Evolutionary conservation across 192 early-diverging fungal species (phyloP), one percentile per base, ranked within the genome.

Genomic region (Physocladia obscura): DNA sequence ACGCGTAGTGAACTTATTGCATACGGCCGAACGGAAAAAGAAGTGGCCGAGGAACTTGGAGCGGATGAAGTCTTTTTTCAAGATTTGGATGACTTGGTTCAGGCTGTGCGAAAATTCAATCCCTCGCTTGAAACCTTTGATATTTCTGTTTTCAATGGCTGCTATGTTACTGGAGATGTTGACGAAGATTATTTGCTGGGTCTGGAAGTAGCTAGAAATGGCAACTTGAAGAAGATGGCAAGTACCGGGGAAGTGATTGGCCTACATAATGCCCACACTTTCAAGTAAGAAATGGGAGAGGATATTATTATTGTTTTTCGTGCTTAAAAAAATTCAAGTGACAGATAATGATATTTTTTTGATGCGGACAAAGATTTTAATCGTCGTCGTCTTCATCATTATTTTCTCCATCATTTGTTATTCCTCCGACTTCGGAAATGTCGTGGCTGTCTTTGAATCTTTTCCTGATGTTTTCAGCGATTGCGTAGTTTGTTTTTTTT

Each of bases 11-110:
- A 99, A 77, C 82, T 99, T 54, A 91, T 99, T 22, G 98, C 94
- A 2, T 81, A 88, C 37, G 82, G 86, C 40, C 86, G 88, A 48
- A 87, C 78, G 38, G 93, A 94, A 61, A 88, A 89, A n/a, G 82
- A 93, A 63, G 89, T 99, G 51, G 94, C 98, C 17, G 69, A 82
- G 17, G 90, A 83, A 50, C 90, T 99, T 62, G 95, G 95, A 55
- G 95, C 95, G n/a, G 98, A 99, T 72, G 75, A 81, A 44, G 93
- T 99, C 36, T 95, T 99, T 67, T 99, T 88, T 82, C 93, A 98
- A 82, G 84, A 87, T 48, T 81, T 98, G 19, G 83, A 88, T 52
- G 94, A 96, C 39, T 76, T 99, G 65, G 78, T 98, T 32, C 78
- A 88, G 56, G 94, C 94, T 37, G 91, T 93, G 49, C 73, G 84